Evolutionary conservation across 129 eudicot genomes (phyloP), one percentile per base, ranked within the genome.

Genomic region (Pittosporum tobira): DNA sequence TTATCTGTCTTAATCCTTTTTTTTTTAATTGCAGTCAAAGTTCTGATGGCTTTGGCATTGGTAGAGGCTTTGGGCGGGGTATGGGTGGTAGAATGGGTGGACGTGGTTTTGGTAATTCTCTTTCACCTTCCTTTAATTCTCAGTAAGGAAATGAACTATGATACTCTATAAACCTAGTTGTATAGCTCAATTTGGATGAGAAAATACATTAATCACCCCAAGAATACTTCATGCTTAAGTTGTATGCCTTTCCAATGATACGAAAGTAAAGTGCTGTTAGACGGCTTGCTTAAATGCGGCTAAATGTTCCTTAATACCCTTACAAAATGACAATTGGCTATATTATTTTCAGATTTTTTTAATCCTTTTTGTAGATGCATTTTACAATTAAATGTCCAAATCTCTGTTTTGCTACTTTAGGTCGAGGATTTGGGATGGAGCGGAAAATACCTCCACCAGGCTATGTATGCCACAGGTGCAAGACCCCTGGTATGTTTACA

Each of bases 401-500:
- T 69, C 47, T 28, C 30, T 48, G 60, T 70, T 27, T 51, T 61
- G 15, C 27, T 40, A 36, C 42, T 43, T 68, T 57, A 87, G 96
- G 95, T 74, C 88, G 95, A 46, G 94, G 70, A 10, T 61, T 74
- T 64, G 94, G 89, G 23, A 66, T 87, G 70, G 94, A 81, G 61
- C 65, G 80, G 54, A 85, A 80, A 81, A 93, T 85, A 51, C 99
- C 96, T 18, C 99, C 99, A 50, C 91, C 66, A 30, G 99, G 99
- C 63, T 93, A 93, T 65, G 64, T 87, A 21, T 93, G 99, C 64
- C 88, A 93, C 76, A 74, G 96, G 73, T 93, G 99, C 79, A 93
- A 87, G 71, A 80, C 75, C 6, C 94, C 99, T 62, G 98, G 98
- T 90, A 76, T 56, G 82, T 71, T 62, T 48, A 54, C 62, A 12